Conservation (phyloP, 768 basidiomycete genomes). For the Termitomyces sp. region DNA sequence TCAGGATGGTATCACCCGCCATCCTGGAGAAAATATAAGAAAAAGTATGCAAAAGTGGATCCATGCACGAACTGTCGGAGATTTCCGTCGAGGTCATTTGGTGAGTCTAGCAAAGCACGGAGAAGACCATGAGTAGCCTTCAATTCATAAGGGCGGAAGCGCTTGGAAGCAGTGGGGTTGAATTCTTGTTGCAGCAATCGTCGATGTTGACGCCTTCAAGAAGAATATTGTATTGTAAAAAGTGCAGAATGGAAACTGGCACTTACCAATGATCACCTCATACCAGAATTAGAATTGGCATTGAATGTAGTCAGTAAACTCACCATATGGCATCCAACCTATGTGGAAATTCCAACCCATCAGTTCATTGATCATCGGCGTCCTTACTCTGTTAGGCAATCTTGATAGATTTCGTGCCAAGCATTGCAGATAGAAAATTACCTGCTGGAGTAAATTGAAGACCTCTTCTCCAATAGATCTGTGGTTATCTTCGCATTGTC, state of each 20-base stretch:
- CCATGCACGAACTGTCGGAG: slow-evolving; percentile 7
- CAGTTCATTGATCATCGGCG: slow-evolving; percentile 19
- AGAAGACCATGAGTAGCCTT: slow-evolving; percentile 18
- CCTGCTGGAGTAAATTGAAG: slow-evolving; percentile 15
- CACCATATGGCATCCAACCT: slow-evolving; percentile 14
- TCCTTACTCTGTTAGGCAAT: neutral
- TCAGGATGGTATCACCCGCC: slow-evolving; percentile 22
- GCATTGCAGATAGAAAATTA: neutral
- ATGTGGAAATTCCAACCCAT: slow-evolving; percentile 18
- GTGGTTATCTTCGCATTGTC: slow-evolving; percentile 16
- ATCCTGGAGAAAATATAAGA: neutral
- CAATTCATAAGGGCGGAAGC: slow-evolving; percentile 17
- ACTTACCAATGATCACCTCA: slow-evolving; percentile 9
- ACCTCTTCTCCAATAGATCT: slow-evolving; percentile 20
- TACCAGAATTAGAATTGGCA: neutral
- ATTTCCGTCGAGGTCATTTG: slow-evolving; percentile 11
- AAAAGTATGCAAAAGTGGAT: neutral
- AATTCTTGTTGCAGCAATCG: slow-evolving; percentile 19
- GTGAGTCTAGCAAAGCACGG: slow-evolving; percentile 13
- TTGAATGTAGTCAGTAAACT: neutral
- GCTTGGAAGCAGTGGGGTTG: slow-evolving; percentile 10
- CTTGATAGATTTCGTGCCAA: neutral
- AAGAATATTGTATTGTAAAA: neutral
- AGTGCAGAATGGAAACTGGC: neutral
- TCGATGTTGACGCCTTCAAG: slow-evolving; percentile 19